Percentiles rank a stretch among this genome's conserved stretches.
Evolutionary conservation across 2,329 filamentous ascomycete genomes (phyloP).

Genomic region (Ceratocystis cacaofunesta): DNA sequence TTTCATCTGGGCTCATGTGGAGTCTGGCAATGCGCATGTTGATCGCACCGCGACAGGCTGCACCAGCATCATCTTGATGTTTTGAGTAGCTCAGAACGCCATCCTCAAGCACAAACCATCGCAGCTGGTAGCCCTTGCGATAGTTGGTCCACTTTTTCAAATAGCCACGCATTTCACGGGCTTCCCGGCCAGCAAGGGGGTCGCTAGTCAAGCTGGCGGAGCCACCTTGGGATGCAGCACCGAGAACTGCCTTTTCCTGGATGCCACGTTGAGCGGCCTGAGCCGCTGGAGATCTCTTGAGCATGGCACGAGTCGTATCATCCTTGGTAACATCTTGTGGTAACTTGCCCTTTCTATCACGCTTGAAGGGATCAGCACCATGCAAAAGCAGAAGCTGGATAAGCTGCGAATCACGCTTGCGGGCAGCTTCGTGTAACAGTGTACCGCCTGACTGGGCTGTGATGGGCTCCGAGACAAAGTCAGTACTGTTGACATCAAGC

Average conservation of each 20-base stretch:
- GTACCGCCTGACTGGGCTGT: conserved; percentile 79
- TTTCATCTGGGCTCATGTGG: conserved; percentile 93
- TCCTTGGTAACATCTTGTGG: conserved; percentile 95
- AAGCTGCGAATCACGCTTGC: conserved; percentile 70
- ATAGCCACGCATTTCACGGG: conserved; percentile 94
- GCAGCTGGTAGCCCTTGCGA: conserved; percentile 85
- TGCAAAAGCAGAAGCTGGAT: conserved; percentile 85
- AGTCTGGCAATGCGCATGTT: conserved; percentile 95
- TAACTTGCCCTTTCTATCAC: conserved; percentile 87
- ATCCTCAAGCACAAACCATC: conserved; percentile 97
- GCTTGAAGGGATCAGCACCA: conserved; percentile 86
- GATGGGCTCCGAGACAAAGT: conserved; percentile 65
- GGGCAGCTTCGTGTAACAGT: conserved; percentile 80
- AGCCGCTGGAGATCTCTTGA: conserved; percentile 89
- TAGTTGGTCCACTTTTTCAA: conserved; percentile 99
- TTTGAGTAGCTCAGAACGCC: conserved; percentile 98
- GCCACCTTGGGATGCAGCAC: conserved; percentile 43
- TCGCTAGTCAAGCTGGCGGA: conserved; percentile 41
- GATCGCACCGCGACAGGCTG: conserved; percentile 90
- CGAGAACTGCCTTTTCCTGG: conserved; percentile 91
- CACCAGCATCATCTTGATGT: conserved; percentile 92
- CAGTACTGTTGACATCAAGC: conserved; percentile 81
- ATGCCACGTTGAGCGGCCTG: conserved; percentile 89
- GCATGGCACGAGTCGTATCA: conserved; percentile 69
- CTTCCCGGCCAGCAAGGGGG: conserved; percentile 62